Evolutionary conservation across 306 rosid genomes (phyloP).

Genomic region (Corylus americana): DNA sequence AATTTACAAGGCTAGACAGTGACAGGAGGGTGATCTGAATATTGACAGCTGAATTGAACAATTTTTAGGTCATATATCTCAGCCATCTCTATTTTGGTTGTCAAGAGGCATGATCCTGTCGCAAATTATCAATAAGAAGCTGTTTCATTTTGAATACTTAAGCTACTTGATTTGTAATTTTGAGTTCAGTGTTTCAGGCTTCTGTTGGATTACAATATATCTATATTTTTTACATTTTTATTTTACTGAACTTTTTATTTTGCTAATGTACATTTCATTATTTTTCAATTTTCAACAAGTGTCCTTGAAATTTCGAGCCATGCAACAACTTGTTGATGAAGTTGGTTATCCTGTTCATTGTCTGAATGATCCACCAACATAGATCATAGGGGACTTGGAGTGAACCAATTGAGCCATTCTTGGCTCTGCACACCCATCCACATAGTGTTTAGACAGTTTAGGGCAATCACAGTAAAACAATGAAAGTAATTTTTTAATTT

Average conservation of each 20-base stretch:
- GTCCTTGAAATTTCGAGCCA: not conserved
- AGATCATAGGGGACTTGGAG: not conserved
- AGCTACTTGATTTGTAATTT: no score
- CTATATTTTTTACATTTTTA: no score
- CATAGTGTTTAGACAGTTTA: not conserved
- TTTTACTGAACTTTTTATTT: no score
- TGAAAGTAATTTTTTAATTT: not conserved
- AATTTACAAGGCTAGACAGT: no score
- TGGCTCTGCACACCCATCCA: not conserved
- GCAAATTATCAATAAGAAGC: no score
- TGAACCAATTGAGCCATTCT: not conserved
- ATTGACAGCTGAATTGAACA: no score
- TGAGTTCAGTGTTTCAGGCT: no score
- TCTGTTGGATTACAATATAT: no score
- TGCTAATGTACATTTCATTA: not conserved
- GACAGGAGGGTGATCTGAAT: no score
- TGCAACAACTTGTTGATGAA: not conserved
- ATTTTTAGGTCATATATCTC: not conserved
- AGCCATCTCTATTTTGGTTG: no score
- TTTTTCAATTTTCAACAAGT: not conserved
- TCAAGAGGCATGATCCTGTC: no score
- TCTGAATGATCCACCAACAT: not conserved
- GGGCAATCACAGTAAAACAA: not conserved
- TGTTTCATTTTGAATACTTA: no score
- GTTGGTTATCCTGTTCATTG: not conserved